Base-by-base conservation (phyloP, 1,284 basidiomycete species). In the Malassezia caprae region DNA sequence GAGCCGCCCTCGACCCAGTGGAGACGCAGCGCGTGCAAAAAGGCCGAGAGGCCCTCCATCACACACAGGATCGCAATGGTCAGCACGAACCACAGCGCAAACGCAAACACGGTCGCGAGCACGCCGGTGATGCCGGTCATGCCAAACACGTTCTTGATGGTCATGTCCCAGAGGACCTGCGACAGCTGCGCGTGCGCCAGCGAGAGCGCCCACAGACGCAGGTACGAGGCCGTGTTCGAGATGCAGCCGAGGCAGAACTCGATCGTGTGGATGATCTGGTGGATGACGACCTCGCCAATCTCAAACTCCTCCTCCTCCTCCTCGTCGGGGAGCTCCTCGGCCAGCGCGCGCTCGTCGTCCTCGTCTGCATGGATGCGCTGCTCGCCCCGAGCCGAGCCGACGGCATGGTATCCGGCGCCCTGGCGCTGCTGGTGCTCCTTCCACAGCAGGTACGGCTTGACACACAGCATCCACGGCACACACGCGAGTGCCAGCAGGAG, bases 231-330 rank as follows among this genome's bases (percentile, higher is more conserved):
- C 2, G 94, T 99, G 78, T 99, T 96, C 62, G 94, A 98, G 74
- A 99, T 96, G 77, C 93, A 96, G 19, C 91, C 84, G 34, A 98
- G 82, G 75, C 93, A 96, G 79, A 96, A 98, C 78, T 98, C 94
- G 55, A 65, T 65, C 27, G 66, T 65, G 60, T 70, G 61, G 43
- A 98, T 98, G 62, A 94, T 81, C 76, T 96, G 93, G 78, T 98
- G 90, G 58, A 98, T 88, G 39, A 94, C 82, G 46, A 96, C 83
- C 77, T 98, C 93, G 71, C 90, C 81, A 76, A 96, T 88, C 73
- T 96, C 90, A 75, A 81, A 81, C 31, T 66, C 63, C 62, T 79
- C 76, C 48, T 79, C 79, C 41, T 78, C 78, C 28, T 78, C 77
- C 42, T 67, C 84, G 50, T 66, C 68, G 4, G 51, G 47, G 17